phyloP scores from a whole-genome alignment of 441 rosid genomes.

The Raphanus hybrid region DNA sequence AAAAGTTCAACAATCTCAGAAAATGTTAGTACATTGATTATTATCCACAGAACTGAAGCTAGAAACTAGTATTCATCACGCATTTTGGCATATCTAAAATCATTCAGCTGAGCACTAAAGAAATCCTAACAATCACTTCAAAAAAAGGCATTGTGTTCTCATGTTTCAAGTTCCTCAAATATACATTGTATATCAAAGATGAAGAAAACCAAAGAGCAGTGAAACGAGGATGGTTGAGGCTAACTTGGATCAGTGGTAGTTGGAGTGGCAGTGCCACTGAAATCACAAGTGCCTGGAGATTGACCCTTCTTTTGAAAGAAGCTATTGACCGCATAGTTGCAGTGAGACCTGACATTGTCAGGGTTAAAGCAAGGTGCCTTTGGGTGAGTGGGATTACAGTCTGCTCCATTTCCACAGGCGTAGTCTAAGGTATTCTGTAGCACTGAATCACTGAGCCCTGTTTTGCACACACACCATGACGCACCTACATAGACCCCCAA shows the following conservation, averaged over 20 bases:
- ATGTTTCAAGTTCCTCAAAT: no score
- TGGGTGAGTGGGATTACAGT: slow-evolving; percentile 52
- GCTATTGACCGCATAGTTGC: slow-evolving; percentile 75
- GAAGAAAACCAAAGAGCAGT: no score
- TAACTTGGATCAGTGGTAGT: slow-evolving; percentile 75
- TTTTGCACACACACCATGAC: slow-evolving; percentile 86
- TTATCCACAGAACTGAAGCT: not conserved
- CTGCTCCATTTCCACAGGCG: no score
- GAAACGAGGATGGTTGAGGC: slow-evolving; percentile 14
- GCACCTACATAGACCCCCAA: slow-evolving; percentile 44
- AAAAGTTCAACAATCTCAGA: slow-evolving; percentile 12
- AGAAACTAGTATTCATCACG: no score
- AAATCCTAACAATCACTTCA: no score
- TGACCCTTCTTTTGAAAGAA: slow-evolving; percentile 72
- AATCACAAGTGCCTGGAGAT: slow-evolving; percentile 61
- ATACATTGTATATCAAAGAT: no score
- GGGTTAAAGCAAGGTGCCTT: slow-evolving; percentile 60
- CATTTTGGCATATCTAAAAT: no score
- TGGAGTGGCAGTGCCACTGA: slow-evolving; percentile 59
- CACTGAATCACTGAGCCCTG: slow-evolving; percentile 50
- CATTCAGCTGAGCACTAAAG: no score
- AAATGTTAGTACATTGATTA: slow-evolving; percentile 1
- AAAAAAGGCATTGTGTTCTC: no score
- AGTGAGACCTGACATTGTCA: slow-evolving; percentile 66
- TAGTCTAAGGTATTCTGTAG: slow-evolving; percentile 55